Base-by-base conservation (phyloP, 1,139 yeast species). In the Pichia sp. region DNA sequence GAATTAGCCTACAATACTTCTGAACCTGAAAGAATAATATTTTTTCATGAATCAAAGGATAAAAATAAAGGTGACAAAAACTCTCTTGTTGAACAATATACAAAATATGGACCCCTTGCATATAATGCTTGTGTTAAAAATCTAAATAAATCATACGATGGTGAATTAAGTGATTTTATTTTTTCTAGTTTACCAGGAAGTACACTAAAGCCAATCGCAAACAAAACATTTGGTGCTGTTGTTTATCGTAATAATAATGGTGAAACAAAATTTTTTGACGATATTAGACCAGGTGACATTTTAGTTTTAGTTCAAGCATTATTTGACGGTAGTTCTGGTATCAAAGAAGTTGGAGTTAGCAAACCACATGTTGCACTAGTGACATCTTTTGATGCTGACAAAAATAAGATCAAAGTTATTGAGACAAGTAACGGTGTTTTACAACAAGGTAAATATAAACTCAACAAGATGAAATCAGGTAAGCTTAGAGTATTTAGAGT, bases 231-330 rank as follows among this genome's bases (percentile, higher is more conserved):
- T 62, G 97, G 97, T 35, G 83, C 78, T 0, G 70, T 81, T 2
- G 70, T 90, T 40, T 87, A 84, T 63, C 69, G 72, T 55, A 81
- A 80, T 59, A 63, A 75, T 49, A 78, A 76, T 56, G 78, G 78
- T 55, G 80, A 80, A 35, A 76, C 80, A 12, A 69, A 73, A 23
- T 77, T 76, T 53, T 56, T 68, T 30, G 92, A 80, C 45, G 86
- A 80, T 39, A 76, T 87, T 47, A 73, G 76, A 42, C 81, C 94
- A 0, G 98, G 98, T 47, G 97, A 92, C 60, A 71, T 92, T 20
- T 66, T 87, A 40, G 83, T 87, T 50, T 75, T 87, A 52, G 77
- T 82, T 55, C 78, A 79, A 48, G 96, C 89, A 9, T 75, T 74
- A 50, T 89, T 90, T 65, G 79, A 76, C 48, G 76, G 48, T 22